These are phyloP conservation scores for Euphorbia celastroides DNA, from an alignment of 441 rosid species.

Conservation along the genomic window DNA sequence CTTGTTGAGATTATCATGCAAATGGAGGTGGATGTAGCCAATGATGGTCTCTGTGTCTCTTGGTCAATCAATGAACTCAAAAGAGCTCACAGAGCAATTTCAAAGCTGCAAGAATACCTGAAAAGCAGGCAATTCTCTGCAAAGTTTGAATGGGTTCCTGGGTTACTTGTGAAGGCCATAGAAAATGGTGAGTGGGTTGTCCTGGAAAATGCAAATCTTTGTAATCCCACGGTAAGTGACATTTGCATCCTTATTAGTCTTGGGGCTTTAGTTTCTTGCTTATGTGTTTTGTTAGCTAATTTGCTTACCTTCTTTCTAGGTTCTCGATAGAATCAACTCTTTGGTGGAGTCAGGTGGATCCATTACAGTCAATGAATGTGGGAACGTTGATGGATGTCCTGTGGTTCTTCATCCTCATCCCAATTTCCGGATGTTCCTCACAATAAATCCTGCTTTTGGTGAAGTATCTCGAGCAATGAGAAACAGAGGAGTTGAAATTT, in stretches of 20 bases:
- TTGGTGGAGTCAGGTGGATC: constrained; percentile 92
- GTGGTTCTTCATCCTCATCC: constrained; percentile 77
- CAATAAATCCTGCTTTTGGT: constrained; percentile 85
- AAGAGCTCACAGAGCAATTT: constrained; percentile 43
- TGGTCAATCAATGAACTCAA: constrained; percentile 56
- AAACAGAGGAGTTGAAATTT: constrained; percentile 97
- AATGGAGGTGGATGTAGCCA: constrained; percentile 43
- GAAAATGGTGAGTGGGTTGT: constrained; percentile 99
- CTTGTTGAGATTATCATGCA: constrained; percentile 47
- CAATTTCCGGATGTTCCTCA: constrained; percentile 84
- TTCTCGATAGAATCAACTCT: constrained; percentile 98
- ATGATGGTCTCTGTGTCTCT: constrained; percentile 34
- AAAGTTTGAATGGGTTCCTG: constrained; percentile 98
- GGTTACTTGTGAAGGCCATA: constrained; percentile 77
- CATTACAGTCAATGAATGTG: constrained; percentile 90
- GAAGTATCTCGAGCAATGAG: constrained; percentile 99
- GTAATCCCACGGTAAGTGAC: constrained; percentile 87
- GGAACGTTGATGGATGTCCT: constrained; percentile 84
- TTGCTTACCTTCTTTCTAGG: constrained; percentile 38
- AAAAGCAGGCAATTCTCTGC: constrained; percentile 43
- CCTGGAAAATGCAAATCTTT: constrained; percentile 92
- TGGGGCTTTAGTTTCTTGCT: constrained; percentile 7
- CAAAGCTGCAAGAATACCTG: constrained; percentile 51
- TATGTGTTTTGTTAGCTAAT: constrained; percentile 4
- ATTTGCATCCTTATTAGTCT: constrained; percentile 10